Conservation (phyloP, 2,329 filamentous ascomycete genomes). For the Trichophyton verrucosum region DNA sequence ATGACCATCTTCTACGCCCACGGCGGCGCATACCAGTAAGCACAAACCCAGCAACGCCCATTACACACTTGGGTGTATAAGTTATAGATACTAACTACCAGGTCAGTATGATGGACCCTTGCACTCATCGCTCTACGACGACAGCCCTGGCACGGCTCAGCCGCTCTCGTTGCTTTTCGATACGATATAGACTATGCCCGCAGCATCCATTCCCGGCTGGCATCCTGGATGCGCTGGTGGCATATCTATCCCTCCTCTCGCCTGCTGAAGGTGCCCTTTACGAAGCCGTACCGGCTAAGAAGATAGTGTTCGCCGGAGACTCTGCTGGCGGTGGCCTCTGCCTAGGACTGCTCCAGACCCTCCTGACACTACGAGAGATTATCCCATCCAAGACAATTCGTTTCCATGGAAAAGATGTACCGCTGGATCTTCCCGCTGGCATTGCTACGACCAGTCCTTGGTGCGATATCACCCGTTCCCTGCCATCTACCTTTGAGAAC, state of each 20-base stretch:
- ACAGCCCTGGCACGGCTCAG: slow-evolving; percentile 31
- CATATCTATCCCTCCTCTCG: slow-evolving; percentile 36
- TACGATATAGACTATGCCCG: slow-evolving; percentile 37
- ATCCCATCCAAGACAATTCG: slow-evolving; percentile 19
- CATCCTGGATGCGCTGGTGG: slow-evolving; percentile 35
- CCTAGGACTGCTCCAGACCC: slow-evolving; percentile 30
- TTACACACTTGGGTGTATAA: not conserved
- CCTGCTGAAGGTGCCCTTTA: slow-evolving; percentile 34
- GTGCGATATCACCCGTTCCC: slow-evolving; percentile 32
- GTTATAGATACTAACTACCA: not conserved
- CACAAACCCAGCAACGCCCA: not conserved
- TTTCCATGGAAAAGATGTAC: slow-evolving; percentile 31
- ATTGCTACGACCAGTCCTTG: slow-evolving; percentile 30
- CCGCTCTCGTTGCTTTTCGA: slow-evolving; percentile 31
- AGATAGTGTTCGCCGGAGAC: slow-evolving; percentile 37
- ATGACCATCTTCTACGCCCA: slow-evolving; percentile 37
- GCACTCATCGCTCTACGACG: slow-evolving; percentile 28
- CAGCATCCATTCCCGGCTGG: slow-evolving; percentile 37
- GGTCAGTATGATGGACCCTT: slow-evolving; percentile 33
- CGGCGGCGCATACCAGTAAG: slow-evolving; percentile 35
- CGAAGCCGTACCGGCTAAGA: slow-evolving; percentile 29
- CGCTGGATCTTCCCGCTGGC: slow-evolving; percentile 31
- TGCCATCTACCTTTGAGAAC: slow-evolving; percentile 30
- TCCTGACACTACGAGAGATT: slow-evolving; percentile 30
- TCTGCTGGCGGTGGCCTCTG: slow-evolving; percentile 35